phyloP scores from a whole-genome alignment of 2,329 filamentous ascomycete genomes.

The Didymella sp. region DNA sequence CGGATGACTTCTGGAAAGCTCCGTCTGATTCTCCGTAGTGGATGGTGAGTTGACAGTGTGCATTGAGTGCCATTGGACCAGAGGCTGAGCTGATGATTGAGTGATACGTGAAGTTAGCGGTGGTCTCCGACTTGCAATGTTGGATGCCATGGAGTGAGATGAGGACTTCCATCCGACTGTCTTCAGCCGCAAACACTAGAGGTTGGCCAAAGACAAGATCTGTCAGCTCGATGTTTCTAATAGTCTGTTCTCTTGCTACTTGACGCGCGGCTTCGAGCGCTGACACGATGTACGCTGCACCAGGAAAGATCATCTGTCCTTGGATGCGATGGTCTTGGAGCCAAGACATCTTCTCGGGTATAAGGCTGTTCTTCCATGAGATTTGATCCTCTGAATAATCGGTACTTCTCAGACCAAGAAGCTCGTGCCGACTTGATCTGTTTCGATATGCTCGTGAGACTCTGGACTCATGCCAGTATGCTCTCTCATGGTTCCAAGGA shows the following conservation, averaged over 20 bases:
- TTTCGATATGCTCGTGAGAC: constrained; percentile 8
- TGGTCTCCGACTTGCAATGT: not conserved
- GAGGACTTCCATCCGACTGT: not conserved
- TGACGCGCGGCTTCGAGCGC: constrained; percentile 35
- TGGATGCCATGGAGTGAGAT: constrained; percentile 1
- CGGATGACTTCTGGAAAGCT: not conserved
- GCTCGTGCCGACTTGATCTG: constrained; percentile 21
- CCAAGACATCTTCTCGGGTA: constrained; percentile 23
- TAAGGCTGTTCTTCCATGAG: constrained; percentile 26
- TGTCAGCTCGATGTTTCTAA: constrained; percentile 23
- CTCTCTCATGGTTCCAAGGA: constrained; percentile 38
- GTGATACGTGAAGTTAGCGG: constrained; percentile 1
- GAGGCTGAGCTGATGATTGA: not conserved
- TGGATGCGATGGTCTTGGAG: constrained; percentile 28
- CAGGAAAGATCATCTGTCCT: constrained; percentile 53
- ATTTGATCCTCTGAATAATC: constrained; percentile 2
- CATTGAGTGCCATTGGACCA: constrained; percentile 4
- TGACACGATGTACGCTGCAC: constrained; percentile 54
- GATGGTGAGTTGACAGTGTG: not conserved
- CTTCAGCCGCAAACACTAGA: constrained; percentile 21
- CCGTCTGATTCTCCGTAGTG: not conserved
- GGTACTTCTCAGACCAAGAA: constrained; percentile 13
- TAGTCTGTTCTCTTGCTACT: not conserved
- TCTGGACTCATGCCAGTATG: constrained; percentile 33
- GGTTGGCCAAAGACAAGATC: constrained; percentile 24